Percentiles rank a stretch among this genome's conserved stretches.
phyloP scores from a whole-genome alignment of 805 yeast species.

The Candida nitratophila region DNA sequence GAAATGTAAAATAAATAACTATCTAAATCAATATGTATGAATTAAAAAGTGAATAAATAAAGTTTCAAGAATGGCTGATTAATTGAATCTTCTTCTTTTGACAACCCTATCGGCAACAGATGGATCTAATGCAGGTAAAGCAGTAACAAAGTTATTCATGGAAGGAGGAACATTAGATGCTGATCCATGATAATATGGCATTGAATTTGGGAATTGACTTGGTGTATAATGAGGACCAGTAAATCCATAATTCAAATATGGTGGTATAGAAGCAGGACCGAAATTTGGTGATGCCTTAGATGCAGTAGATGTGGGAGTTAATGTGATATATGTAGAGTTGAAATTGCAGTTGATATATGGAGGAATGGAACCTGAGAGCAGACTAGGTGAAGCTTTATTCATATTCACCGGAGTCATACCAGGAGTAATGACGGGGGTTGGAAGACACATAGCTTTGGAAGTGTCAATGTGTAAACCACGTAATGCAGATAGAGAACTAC shows the following conservation, averaged over 20 bases:
- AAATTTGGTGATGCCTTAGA: background rate
- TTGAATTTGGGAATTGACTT: background rate
- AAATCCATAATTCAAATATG: background rate
- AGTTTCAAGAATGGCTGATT: background rate
- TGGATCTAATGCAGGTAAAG: background rate
- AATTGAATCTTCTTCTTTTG: background rate
- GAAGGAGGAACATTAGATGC: background rate
- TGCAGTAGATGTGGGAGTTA: background rate
- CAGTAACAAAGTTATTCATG: background rate
- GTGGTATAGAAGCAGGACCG: background rate
- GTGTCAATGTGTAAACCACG: slow-evolving; percentile 16
- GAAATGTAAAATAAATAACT: no score
- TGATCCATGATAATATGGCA: background rate
- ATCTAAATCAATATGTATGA: background rate
- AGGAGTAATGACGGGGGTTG: slow-evolving; percentile 28
- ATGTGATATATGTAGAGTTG: background rate
- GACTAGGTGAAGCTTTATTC: slow-evolving; percentile 4
- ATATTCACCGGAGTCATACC: slow-evolving; percentile 22
- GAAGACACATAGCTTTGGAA: slow-evolving; percentile 4
- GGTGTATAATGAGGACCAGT: background rate
- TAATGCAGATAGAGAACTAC: slow-evolving; percentile 17
- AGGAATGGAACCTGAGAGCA: slow-evolving; percentile 3
- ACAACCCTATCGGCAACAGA: background rate
- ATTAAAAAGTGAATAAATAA: no score
- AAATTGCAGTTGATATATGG: background rate